Evolutionary conservation across 2,329 filamentous ascomycete species (phyloP).

Genomic region (Aspergillus transmontanensis): DNA sequence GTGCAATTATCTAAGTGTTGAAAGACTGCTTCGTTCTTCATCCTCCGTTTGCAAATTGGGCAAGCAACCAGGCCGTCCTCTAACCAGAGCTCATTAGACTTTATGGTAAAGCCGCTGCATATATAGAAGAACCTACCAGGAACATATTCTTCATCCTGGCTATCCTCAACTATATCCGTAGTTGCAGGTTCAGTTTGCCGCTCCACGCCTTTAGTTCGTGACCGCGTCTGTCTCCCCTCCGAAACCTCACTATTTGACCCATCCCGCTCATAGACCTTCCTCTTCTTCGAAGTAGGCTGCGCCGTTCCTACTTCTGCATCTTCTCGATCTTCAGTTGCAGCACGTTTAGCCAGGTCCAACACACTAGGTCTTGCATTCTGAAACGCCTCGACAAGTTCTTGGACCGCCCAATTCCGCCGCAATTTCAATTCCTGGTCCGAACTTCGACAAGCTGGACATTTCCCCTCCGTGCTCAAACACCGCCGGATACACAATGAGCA

Average conservation of each 20-base stretch:
- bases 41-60: conserved; percentile 75
- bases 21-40: conserved; percentile 79
- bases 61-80: conserved; percentile 80
- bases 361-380: conserved; percentile 63
- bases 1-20: conserved; percentile 75
- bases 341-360: conserved; percentile 63
- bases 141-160: conserved; percentile 43
- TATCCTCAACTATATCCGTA: conserved; percentile 42
- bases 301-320: conserved; percentile 44
- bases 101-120: neutral
- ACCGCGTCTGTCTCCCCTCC: conserved; percentile 39
- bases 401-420: conserved; percentile 79
- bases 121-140: conserved; percentile 30
- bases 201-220: conserved; percentile 28
- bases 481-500: conserved; percentile 94
- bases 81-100: conserved; percentile 30
- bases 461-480: conserved; percentile 78
- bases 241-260: conserved; percentile 32
- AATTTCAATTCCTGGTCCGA: conserved; percentile 82
- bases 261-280: conserved; percentile 39
- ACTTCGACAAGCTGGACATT: conserved; percentile 81
- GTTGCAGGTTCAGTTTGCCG: conserved; percentile 14
- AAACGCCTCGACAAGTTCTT: conserved; percentile 83
- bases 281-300: conserved; percentile 35
- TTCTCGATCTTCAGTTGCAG: conserved; percentile 57